These are phyloP conservation scores for Alternaria rosae DNA, from an alignment of 2,329 filamentous ascomycete species.

Conservation along the genomic window DNA sequence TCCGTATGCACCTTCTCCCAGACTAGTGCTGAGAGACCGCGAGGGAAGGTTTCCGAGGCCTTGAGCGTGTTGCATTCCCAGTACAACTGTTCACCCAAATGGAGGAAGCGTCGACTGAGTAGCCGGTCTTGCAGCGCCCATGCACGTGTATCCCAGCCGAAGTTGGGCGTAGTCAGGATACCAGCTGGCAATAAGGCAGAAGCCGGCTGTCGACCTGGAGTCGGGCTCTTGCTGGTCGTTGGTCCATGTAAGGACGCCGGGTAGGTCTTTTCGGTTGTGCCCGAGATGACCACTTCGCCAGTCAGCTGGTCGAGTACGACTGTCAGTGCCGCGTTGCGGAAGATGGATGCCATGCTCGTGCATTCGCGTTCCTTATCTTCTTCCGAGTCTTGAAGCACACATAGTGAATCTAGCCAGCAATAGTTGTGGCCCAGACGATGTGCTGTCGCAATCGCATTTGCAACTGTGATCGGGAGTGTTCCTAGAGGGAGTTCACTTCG, in stretches of 20 bases:
- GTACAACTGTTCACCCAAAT: conserved; percentile 46
- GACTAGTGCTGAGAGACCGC: conserved; percentile 41
- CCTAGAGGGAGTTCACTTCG: conserved; percentile 24
- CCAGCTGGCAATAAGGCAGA: conserved; percentile 18
- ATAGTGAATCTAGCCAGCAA: conserved; percentile 46
- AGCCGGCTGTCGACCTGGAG: conserved; percentile 13
- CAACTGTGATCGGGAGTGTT: conserved; percentile 30
- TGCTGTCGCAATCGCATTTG: conserved; percentile 38
- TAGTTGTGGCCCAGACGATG: conserved; percentile 41
- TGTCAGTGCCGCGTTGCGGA: conserved; percentile 46
- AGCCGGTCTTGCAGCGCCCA: conserved; percentile 49
- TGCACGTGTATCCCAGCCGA: conserved; percentile 46
- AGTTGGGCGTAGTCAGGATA: conserved; percentile 29
- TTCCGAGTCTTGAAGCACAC: conserved; percentile 44
- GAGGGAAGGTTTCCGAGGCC: conserved; percentile 47
- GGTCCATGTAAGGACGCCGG: not conserved
- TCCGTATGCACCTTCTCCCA: conserved; percentile 48
- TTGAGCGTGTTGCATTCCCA: conserved; percentile 51
- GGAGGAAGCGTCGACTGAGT: conserved; percentile 44
- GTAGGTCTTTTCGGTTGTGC: not conserved
- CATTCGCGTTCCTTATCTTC: conserved; percentile 43
- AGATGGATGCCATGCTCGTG: conserved; percentile 39
- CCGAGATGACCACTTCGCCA: not conserved
- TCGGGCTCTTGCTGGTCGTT: not conserved
- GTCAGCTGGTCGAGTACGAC: conserved; percentile 36